Percentiles rank a stretch among this genome's conserved stretches.
Evolutionary conservation across 73 alveolate genomes (phyloP).

Genomic region (Paramecium biaurelia): DNA sequence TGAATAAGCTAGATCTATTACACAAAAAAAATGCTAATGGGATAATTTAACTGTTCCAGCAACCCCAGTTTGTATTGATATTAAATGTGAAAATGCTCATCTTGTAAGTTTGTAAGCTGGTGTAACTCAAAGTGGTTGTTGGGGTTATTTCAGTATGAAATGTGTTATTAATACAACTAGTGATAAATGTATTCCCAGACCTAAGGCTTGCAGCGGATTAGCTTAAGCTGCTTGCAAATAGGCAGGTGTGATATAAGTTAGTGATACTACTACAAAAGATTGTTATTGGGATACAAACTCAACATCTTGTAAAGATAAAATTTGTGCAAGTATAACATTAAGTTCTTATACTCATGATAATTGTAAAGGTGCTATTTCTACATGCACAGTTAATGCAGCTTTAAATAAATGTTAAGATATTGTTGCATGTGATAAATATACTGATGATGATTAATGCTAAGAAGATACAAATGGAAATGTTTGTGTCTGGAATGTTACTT

Average conservation of each 20-base stretch:
- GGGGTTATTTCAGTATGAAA: not conserved
- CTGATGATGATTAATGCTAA: not conserved
- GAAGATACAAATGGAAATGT: not conserved
- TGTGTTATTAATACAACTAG: not conserved
- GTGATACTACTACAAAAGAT: not conserved
- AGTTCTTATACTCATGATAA: not conserved
- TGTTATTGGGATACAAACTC: not conserved
- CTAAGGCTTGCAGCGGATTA: not conserved
- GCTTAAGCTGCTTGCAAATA: not conserved
- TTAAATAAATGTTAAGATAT: not conserved
- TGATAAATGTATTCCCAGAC: not conserved
- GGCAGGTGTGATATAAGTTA: not conserved
- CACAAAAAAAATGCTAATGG: not conserved
- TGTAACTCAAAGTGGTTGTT: not conserved
- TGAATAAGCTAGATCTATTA: not conserved
- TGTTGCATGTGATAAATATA: not conserved
- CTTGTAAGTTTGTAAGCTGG: not conserved
- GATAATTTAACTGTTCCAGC: not conserved
- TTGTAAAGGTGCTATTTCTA: not conserved
- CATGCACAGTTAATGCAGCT: constrained; percentile 13
- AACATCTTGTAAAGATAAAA: not conserved
- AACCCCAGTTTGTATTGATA: not conserved
- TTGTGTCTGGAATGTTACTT: not conserved
- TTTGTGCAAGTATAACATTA: not conserved
- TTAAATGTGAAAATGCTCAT: not conserved